A percentile compares a stretch with the other conserved stretches of the same genome.
phyloP scores from a whole-genome alignment of 768 basidiomycete genomes.

The Hydnomerulius pinastri region DNA sequence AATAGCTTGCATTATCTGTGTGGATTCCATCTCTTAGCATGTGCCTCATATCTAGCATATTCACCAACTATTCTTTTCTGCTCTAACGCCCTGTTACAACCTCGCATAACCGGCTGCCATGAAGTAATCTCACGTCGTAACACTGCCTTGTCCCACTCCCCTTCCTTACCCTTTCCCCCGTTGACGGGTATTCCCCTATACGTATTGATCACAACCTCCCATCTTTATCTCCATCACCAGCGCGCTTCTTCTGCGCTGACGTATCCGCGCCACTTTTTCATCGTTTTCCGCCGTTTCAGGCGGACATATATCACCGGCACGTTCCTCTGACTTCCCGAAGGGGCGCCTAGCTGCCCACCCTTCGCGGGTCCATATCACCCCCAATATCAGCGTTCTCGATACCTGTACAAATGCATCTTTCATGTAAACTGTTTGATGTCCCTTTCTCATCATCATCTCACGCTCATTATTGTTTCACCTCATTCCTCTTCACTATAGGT shows the following conservation, averaged over 20 bases:
- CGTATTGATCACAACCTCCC: too few relatives aligned
- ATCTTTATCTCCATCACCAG: neutral
- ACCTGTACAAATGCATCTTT: neutral
- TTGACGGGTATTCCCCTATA: neutral
- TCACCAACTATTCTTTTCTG: constrained; percentile 24
- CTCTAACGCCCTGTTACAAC: neutral
- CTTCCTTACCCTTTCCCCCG: neutral
- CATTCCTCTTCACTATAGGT: neutral
- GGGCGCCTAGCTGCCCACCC: neutral
- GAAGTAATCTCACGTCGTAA: neutral
- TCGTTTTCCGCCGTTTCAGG: neutral
- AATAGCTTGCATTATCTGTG: constrained; percentile 32
- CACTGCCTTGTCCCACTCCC: too few relatives aligned
- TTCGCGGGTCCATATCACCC: neutral
- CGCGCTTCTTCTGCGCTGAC: too few relatives aligned
- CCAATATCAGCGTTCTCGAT: neutral
- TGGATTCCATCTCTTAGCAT: constrained; percentile 30
- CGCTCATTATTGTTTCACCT: neutral
- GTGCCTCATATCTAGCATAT: constrained; percentile 27
- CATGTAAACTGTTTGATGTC: neutral
- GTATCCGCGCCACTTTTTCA: neutral
- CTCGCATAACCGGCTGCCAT: neutral
- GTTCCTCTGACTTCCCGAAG: neutral
- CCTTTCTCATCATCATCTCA: neutral
- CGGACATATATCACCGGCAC: neutral